A percentile compares a stretch with the other conserved stretches of the same genome.
These are phyloP conservation scores for Rhizomucor miehei DNA, from an alignment of 371 early-diverging fungal species.

Conservation along the genomic window DNA sequence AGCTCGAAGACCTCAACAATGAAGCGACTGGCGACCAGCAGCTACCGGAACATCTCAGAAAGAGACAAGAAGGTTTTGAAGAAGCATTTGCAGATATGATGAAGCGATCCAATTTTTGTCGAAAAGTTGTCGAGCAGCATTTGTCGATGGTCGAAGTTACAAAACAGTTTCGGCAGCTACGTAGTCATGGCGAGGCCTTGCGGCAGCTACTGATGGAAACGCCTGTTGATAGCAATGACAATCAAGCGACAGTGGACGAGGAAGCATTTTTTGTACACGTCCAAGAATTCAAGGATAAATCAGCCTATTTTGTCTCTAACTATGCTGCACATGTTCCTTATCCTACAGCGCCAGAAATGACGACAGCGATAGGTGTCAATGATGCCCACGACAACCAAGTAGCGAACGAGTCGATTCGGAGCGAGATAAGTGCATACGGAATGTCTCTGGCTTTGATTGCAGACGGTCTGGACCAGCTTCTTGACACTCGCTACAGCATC, in stretches of 20 bases:
- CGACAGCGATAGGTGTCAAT: constrained; percentile 34
- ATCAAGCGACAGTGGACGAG: constrained; percentile 6
- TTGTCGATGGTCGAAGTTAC: constrained; percentile 33
- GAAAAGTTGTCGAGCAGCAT: constrained; percentile 45
- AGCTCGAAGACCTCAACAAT: constrained; percentile 32
- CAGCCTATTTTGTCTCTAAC: constrained; percentile 34
- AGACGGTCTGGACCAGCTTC: constrained; percentile 39
- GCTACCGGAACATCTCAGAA: constrained; percentile 42
- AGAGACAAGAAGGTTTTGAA: constrained; percentile 46
- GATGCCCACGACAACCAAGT: constrained; percentile 30
- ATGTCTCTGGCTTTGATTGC: constrained; percentile 40
- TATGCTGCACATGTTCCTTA: constrained; percentile 32
- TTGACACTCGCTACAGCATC: constrained; percentile 32
- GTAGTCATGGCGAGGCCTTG: constrained; percentile 35
- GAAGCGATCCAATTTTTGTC: constrained; percentile 39
- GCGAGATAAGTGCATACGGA: constrained; percentile 31
- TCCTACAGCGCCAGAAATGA: constrained; percentile 34
- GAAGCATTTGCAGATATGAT: constrained; percentile 42
- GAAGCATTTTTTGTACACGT: constrained; percentile 24
- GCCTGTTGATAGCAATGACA: constrained; percentile 1
- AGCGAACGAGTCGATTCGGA: constrained; percentile 36
- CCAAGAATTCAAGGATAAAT: constrained; percentile 33
- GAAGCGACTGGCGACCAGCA: background rate
- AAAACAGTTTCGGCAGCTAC: constrained; percentile 26
- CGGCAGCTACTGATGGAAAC: constrained; percentile 22